Conservation (phyloP, 2,329 filamentous ascomycete genomes). For the Colletotrichum sp. region DNA sequence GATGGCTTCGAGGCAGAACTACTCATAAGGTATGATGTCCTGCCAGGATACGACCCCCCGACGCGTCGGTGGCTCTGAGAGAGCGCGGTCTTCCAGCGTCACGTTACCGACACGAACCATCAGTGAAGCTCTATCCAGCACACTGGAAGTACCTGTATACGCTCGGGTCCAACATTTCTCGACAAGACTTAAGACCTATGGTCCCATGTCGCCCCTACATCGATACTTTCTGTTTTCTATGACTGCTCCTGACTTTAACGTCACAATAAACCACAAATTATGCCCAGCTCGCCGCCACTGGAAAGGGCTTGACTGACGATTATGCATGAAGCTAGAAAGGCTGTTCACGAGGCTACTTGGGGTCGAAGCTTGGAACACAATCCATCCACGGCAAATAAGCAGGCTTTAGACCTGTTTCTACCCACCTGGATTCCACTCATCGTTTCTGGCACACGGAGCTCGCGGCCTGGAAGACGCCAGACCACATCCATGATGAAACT, state of each 20-base stretch:
- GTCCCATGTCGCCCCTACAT: background rate
- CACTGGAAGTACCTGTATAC: background rate
- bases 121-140: background rate
- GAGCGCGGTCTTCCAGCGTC: background rate
- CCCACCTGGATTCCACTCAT: background rate
- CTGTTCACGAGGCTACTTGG: background rate
- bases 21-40: background rate
- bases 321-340: background rate
- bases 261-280: background rate
- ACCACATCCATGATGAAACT: background rate
- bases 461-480: background rate
- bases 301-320: background rate
- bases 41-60: background rate
- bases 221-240: background rate
- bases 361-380: background rate
- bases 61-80: background rate
- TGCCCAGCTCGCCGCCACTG: background rate
- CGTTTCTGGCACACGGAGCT: background rate
- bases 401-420: background rate
- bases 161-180: background rate
- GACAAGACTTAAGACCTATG: background rate
- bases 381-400: background rate
- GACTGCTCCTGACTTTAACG: fast-evolving
- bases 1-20: background rate
- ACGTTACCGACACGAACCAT: background rate